phyloP scores from a whole-genome alignment of 2,329 filamentous ascomycete species.

The Myriosclerotinia duriaeana region DNA sequence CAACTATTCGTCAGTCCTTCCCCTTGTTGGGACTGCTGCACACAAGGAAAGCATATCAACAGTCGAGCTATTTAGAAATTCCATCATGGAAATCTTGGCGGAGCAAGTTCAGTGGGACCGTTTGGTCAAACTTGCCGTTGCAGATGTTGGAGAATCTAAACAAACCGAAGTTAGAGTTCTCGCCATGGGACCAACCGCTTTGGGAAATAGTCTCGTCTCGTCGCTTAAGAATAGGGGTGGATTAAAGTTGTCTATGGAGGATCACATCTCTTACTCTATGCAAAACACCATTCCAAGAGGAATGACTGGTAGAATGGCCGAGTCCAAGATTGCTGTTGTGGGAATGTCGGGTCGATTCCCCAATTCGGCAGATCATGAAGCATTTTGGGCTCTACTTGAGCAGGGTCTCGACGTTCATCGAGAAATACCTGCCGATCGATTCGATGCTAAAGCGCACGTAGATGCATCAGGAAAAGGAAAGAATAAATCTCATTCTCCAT shows the following conservation, averaged over 20 bases:
- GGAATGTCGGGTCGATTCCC: conserved; percentile 79
- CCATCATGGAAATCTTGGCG: conserved; percentile 29
- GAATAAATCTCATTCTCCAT: conserved; percentile 74
- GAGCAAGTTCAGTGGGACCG: conserved; percentile 29
- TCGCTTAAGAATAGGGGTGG: conserved; percentile 17
- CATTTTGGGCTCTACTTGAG: conserved; percentile 72
- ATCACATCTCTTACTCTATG: conserved; percentile 27
- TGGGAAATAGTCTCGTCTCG: conserved; percentile 25
- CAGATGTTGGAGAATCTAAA: conserved; percentile 23
- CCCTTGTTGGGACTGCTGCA: conserved; percentile 23
- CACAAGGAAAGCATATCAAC: conserved; percentile 20
- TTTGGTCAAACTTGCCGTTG: conserved; percentile 26
- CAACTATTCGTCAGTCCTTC: conserved; percentile 25
- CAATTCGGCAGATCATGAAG: conserved; percentile 66
- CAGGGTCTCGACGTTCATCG: conserved; percentile 73
- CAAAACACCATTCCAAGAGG: conserved; percentile 28
- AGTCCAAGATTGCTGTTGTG: conserved; percentile 62
- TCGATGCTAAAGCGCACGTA: conserved; percentile 68
- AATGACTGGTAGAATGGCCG: conserved; percentile 24
- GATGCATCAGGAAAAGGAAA: conserved; percentile 69
- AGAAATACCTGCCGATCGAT: conserved; percentile 56
- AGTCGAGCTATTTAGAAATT: conserved; percentile 28
- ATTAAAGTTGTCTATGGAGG: conserved; percentile 28
- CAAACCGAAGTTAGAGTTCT: conserved; percentile 27
- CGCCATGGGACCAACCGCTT: conserved; percentile 32